phyloP scores from a whole-genome alignment of 805 yeast genomes.

The Saturnispora sanitii region DNA sequence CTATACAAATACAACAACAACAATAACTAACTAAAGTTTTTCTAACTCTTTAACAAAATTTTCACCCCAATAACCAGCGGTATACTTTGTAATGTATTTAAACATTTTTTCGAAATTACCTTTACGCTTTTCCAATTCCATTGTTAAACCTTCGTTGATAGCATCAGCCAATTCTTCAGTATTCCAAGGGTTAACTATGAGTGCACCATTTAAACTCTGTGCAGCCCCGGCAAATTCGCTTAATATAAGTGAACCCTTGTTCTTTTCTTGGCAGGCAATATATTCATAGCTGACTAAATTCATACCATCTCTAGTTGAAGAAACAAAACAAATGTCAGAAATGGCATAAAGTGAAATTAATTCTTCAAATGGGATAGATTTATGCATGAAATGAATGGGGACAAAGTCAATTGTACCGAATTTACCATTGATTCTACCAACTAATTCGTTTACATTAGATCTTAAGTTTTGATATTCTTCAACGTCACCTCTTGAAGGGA shows the following conservation, averaged over 20 bases:
- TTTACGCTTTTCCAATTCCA: constrained; percentile 70
- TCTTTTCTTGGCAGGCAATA: constrained; percentile 81
- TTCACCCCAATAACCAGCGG: constrained; percentile 96
- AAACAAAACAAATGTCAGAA: constrained; percentile 85
- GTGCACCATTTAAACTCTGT: constrained; percentile 87
- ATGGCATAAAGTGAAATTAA: constrained; percentile 77
- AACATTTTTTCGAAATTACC: constrained; percentile 78
- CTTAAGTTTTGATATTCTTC: constrained; percentile 93
- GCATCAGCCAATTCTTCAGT: constrained; percentile 87
- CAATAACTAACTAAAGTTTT: constrained; percentile 9
- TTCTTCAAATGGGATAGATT: constrained; percentile 83
- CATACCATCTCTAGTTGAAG: constrained; percentile 98
- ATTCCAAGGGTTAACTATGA: constrained; percentile 97
- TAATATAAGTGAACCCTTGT: constrained; percentile 76
- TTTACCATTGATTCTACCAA: constrained; percentile 91
- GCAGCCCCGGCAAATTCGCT: constrained; percentile 99
- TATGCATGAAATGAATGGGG: constrained; percentile 95
- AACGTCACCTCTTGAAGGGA: constrained; percentile 95
- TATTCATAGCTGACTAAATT: constrained; percentile 93
- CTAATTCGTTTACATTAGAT: constrained; percentile 90
- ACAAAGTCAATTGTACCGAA: constrained; percentile 96
- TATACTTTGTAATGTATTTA: constrained; percentile 82
- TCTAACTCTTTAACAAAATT: constrained; percentile 79
- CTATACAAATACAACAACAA: not conserved
- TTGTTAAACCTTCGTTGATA: constrained; percentile 74